Conservation (phyloP, 345 rosid species). For the Aurinia saxatilis region DNA sequence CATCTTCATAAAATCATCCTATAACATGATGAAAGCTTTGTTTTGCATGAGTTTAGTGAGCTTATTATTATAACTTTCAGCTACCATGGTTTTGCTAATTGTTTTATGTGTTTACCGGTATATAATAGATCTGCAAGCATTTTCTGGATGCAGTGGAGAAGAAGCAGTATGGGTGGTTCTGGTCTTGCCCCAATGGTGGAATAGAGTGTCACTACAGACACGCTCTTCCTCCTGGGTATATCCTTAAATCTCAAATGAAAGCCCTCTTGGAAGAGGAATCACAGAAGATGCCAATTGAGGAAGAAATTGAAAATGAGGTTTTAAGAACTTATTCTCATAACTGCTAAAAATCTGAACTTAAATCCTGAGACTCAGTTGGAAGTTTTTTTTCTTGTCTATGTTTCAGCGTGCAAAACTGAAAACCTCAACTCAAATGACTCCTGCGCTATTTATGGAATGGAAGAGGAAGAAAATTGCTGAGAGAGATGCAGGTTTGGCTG, state of each 20-base stretch:
- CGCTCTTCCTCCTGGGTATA: constrained; percentile 94
- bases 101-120: background rate
- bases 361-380: background rate
- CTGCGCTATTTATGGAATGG: constrained; percentile 88
- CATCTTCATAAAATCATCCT: background rate
- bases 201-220: constrained; percentile 92
- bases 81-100: background rate
- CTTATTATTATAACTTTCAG: background rate
- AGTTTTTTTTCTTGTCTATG: constrained; percentile 2
- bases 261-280: constrained; percentile 87
- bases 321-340: background rate
- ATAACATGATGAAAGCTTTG: background rate
- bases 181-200: constrained; percentile 87
- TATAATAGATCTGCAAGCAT: constrained; percentile 79
- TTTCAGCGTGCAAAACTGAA: constrained; percentile 69
- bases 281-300: constrained; percentile 71
- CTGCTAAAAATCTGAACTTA: background rate
- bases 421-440: constrained; percentile 73
- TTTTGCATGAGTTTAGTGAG: background rate
- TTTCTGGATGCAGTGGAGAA: constrained; percentile 94
- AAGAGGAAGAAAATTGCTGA: constrained; percentile 74
- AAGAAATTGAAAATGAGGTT: constrained; percentile 92
- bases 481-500: constrained; percentile 79
- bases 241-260: constrained; percentile 93
- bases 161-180: constrained; percentile 98